phyloP scores from a whole-genome alignment of 345 rosid genomes.

The Aquilaria malaccensis region DNA sequence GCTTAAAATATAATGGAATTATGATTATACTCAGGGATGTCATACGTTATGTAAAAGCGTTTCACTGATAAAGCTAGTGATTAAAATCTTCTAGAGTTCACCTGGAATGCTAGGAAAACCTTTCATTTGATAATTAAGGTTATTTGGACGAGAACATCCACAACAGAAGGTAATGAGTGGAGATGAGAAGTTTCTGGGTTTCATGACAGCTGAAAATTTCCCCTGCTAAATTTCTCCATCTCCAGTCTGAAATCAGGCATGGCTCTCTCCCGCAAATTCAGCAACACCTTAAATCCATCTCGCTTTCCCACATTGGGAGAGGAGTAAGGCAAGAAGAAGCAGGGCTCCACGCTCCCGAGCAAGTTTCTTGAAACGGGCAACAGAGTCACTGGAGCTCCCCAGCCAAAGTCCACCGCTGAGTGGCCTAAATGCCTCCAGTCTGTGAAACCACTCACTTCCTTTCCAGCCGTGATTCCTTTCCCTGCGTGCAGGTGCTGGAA shows the following conservation, averaged over 20 bases:
- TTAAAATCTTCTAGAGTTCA: no score
- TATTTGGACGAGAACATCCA: no score
- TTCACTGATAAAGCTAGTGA: no score
- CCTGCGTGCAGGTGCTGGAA: conserved; percentile 44
- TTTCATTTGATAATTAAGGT: no score
- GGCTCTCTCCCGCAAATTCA: conserved; percentile 46
- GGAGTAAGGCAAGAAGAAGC: conserved; percentile 81
- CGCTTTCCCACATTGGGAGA: conserved; percentile 25
- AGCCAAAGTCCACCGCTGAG: conserved; percentile 73
- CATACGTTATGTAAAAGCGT: no score
- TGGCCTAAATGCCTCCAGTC: conserved; percentile 93
- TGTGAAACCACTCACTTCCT: conserved; percentile 78
- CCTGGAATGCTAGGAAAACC: no score
- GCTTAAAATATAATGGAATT: no score
- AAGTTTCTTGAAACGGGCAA: conserved; percentile 56
- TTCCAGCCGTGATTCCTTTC: conserved; percentile 48
- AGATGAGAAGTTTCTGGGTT: no score
- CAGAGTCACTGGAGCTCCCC: conserved; percentile 77
- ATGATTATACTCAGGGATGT: no score
- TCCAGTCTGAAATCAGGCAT: conserved; percentile 45
- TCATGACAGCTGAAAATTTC: conserved; percentile 21
- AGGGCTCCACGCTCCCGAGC: conserved; percentile 72
- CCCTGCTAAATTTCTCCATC: conserved; percentile 47
- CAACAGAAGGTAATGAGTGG: no score
- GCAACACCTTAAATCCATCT: conserved; percentile 66